Conservation (phyloP, 495 filamentous ascomycete species). For the Penicillium bovifimosum region DNA sequence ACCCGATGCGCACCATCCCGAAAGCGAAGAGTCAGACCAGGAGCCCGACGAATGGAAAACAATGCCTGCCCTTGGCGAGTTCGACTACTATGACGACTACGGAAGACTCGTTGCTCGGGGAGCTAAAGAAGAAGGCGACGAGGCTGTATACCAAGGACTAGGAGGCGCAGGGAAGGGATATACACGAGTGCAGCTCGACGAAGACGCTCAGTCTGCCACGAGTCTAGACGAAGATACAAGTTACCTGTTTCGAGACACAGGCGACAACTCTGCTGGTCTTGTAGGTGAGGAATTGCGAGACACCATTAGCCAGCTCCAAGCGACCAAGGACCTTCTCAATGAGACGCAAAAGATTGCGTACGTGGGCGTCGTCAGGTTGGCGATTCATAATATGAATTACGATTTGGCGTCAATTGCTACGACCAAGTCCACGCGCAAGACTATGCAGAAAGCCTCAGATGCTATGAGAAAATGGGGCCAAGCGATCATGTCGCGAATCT, state of each 20-base stretch:
- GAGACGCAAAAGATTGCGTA: slow-evolving; percentile 96
- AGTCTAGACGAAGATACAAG: slow-evolving; percentile 97
- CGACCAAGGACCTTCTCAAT: slow-evolving; percentile 91
- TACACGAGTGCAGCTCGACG: slow-evolving; percentile 85
- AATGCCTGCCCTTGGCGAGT: slow-evolving; percentile 89
- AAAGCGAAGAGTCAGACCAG: slow-evolving; percentile 38
- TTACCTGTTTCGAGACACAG: slow-evolving; percentile 78
- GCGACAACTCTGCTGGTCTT: slow-evolving; percentile 53
- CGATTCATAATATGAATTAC: slow-evolving; percentile 69
- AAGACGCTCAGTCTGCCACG: slow-evolving; percentile 87
- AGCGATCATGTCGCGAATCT: slow-evolving; percentile 91
- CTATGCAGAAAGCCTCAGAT: slow-evolving; percentile 62
- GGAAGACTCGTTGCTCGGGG: slow-evolving; percentile 79
- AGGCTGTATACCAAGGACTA: slow-evolving; percentile 64
- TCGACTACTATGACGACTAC: slow-evolving; percentile 93
- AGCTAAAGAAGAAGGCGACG: slow-evolving; percentile 62
- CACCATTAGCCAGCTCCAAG: slow-evolving; percentile 82
- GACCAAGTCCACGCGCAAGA: slow-evolving; percentile 57
- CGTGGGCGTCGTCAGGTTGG: slow-evolving; percentile 78
- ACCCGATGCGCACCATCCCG: slow-evolving; percentile 41
- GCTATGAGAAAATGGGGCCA: slow-evolving; percentile 92
- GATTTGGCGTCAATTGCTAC: slow-evolving; percentile 54
- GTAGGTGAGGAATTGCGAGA: slow-evolving; percentile 81
- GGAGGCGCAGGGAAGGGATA: slow-evolving; percentile 93
- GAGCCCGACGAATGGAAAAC: slow-evolving; percentile 74